Conservation (phyloP, 2,329 filamentous ascomycete genomes). For the Tothia fuscella region DNA sequence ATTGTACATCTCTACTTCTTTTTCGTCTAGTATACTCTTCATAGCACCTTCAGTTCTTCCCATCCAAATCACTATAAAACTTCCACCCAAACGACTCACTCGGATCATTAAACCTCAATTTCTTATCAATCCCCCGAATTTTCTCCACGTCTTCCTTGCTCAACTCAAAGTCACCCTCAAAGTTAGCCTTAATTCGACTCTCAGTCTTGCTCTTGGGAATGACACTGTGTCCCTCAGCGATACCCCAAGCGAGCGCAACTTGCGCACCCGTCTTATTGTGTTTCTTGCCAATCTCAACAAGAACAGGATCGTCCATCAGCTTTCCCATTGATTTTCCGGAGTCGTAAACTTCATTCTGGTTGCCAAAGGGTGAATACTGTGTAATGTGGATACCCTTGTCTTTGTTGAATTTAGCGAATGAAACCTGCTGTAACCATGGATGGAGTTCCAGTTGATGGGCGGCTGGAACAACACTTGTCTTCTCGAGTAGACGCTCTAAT, state of each 20-base stretch:
- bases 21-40: background rate
- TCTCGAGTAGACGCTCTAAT: constrained; percentile 49
- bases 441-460: constrained; percentile 78
- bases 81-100: constrained; percentile 43
- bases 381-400: constrained; percentile 64
- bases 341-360: constrained; percentile 52
- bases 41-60: constrained; percentile 28
- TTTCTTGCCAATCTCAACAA: constrained; percentile 40
- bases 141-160: constrained; percentile 58
- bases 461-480: constrained; percentile 40
- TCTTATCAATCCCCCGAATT: constrained; percentile 55
- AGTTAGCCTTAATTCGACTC: constrained; percentile 64
- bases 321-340: constrained; percentile 36
- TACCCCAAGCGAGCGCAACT: constrained; percentile 55
- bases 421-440: constrained; percentile 45
- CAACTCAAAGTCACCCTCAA: constrained; percentile 62
- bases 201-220: constrained; percentile 76
- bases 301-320: constrained; percentile 39
- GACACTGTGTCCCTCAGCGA: constrained; percentile 69
- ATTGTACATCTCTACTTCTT: too few species aligned
- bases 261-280: constrained; percentile 36
- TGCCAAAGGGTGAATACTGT: constrained; percentile 62
- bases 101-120: constrained; percentile 51
- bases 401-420: constrained; percentile 33
- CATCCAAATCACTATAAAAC: constrained; percentile 48